phyloP scores from a whole-genome alignment of 2,329 filamentous ascomycete genomes.

The Coniochaeta hoffmannii region DNA sequence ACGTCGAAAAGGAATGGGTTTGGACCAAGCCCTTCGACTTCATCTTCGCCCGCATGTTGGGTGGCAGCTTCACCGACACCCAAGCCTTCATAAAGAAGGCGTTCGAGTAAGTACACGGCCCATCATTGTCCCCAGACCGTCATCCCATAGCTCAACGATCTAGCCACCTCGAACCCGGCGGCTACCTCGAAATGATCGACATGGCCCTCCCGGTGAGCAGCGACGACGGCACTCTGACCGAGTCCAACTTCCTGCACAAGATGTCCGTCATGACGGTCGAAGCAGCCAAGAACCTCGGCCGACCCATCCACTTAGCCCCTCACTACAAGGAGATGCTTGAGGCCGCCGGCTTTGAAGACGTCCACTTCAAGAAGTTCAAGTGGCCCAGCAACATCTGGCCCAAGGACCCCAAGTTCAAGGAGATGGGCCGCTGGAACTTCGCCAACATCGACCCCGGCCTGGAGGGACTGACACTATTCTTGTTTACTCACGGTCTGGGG shows the following conservation, averaged over 20 bases:
- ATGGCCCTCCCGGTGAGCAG: constrained; percentile 8
- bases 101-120: constrained; percentile 1
- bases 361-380: constrained; percentile 15
- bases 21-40: constrained; percentile 12
- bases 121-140: too few species aligned
- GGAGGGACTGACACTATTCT: constrained; percentile 17
- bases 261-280: constrained; percentile 3
- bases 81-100: constrained; percentile 8
- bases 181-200: constrained; percentile 13
- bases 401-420: constrained; percentile 16
- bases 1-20: constrained; percentile 13
- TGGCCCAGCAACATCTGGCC: constrained; percentile 22
- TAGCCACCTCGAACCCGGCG: constrained; percentile 11
- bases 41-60: constrained; percentile 11
- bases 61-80: constrained; percentile 9
- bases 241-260: constrained; percentile 6
- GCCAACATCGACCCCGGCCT: constrained; percentile 14
- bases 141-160: neutral
- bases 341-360: constrained; percentile 17
- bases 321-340: constrained; percentile 12
- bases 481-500: constrained; percentile 18
- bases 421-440: constrained; percentile 14
- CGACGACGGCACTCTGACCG: constrained; percentile 11
- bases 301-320: constrained; percentile 5
- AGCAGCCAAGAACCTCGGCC: constrained; percentile 5